Percentiles rank a stretch among this genome's conserved stretches.
Evolutionary conservation across 1,139 yeast species (phyloP).

Genomic region (Geotrichum klebahnii): DNA sequence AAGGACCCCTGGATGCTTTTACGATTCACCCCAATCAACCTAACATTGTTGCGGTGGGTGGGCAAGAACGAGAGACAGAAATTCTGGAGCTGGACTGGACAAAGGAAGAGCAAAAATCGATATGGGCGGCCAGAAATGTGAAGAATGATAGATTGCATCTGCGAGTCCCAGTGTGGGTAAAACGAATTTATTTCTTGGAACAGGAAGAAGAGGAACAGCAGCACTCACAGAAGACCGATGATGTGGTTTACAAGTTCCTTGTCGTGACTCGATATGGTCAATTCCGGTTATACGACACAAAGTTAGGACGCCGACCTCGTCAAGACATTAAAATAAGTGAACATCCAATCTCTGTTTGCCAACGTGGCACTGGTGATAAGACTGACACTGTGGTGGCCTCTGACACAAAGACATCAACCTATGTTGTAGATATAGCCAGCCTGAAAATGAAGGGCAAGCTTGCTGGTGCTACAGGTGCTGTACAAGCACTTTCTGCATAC

Average conservation of each 20-base stretch:
- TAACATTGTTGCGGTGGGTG: conserved; percentile 40
- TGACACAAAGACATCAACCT: conserved; percentile 30
- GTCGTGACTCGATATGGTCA: conserved; percentile 71
- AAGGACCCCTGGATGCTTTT: conserved; percentile 23
- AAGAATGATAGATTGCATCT: conserved; percentile 40
- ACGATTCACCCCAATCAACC: conserved; percentile 20
- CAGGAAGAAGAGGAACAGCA: conserved; percentile 5
- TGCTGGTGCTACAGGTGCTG: conserved; percentile 25
- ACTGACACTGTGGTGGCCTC: conserved; percentile 27
- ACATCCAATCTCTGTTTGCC: conserved; percentile 25
- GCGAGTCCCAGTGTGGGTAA: conserved; percentile 40
- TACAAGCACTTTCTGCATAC: conserved; percentile 26
- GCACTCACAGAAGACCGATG: conserved; percentile 2
- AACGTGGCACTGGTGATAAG: conserved; percentile 21
- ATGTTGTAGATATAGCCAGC: conserved; percentile 24
- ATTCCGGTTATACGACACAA: conserved; percentile 38
- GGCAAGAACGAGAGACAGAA: conserved; percentile 47
- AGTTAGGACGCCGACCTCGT: conserved; percentile 34
- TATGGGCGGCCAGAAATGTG: conserved; percentile 42
- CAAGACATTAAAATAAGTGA: conserved; percentile 27
- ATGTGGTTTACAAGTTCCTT: conserved; percentile 44
- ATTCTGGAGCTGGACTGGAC: conserved; percentile 24
- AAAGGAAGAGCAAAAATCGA: conserved; percentile 7
- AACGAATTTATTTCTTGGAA: conserved; percentile 35
- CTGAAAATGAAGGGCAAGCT: conserved; percentile 27